These are phyloP conservation scores for Cladosporium sp. DNA, from an alignment of 2,329 filamentous ascomycete species.

Conservation along the genomic window DNA sequence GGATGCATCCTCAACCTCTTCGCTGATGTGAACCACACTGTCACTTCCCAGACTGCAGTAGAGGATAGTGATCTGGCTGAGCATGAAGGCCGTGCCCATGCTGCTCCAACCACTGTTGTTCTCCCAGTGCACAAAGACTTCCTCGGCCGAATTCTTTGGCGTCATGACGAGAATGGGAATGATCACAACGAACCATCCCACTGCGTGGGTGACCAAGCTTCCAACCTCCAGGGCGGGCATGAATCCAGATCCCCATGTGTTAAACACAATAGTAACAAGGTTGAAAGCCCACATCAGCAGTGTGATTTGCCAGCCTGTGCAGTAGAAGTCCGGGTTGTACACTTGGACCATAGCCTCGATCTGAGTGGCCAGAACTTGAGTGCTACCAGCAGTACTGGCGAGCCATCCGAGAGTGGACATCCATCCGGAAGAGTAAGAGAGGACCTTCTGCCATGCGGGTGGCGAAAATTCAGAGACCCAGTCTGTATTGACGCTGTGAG, in stretches of 20 bases:
- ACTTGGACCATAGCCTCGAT: slow-evolving; percentile 42
- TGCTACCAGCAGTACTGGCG: slow-evolving; percentile 36
- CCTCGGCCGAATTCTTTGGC: slow-evolving; percentile 34
- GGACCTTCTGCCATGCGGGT: slow-evolving; percentile 31
- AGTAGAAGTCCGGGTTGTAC: slow-evolving; percentile 30
- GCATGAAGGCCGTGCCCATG: slow-evolving; percentile 31
- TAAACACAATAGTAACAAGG: slow-evolving; percentile 38
- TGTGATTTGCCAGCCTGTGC: slow-evolving; percentile 32
- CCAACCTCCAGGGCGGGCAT: slow-evolving; percentile 41
- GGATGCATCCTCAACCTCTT: slow-evolving; percentile 33
- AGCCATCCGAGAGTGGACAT: slow-evolving; percentile 41
- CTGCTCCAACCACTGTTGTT: slow-evolving; percentile 32
- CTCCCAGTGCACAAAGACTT: slow-evolving; percentile 33
- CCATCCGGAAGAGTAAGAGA: slow-evolving; percentile 34
- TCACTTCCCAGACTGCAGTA: slow-evolving; percentile 24
- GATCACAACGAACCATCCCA: slow-evolving; percentile 35
- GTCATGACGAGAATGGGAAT: slow-evolving; percentile 33
- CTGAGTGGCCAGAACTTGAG: slow-evolving; percentile 39
- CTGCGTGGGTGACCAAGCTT: slow-evolving; percentile 32
- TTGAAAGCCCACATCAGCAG: slow-evolving; percentile 37
- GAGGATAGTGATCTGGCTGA: slow-evolving; percentile 29
- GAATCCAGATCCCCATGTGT: slow-evolving; percentile 36
- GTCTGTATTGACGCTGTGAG: slow-evolving; percentile 15
- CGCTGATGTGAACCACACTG: slow-evolving; percentile 25
- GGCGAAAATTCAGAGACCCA: slow-evolving; percentile 38